A percentile compares a stretch with the other conserved stretches of the same genome.
Evolutionary conservation across 2,329 filamentous ascomycete genomes (phyloP).

Genomic region (Emmonsiellopsis sp.): DNA sequence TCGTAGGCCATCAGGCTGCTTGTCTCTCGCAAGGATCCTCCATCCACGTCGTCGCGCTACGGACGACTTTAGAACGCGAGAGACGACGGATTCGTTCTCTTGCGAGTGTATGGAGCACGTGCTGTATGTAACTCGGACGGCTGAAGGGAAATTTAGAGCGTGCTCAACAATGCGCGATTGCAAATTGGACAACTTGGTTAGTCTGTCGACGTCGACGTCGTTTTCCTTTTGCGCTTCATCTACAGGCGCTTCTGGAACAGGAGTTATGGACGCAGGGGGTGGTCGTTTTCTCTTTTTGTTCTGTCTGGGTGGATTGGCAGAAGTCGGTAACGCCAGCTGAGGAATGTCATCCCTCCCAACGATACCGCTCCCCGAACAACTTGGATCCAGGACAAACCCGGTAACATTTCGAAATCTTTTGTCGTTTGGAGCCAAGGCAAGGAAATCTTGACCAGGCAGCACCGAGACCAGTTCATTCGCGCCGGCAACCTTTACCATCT

Average conservation of each 20-base stretch:
- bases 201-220: constrained; percentile 50
- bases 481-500: constrained; percentile 74
- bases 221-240: constrained; percentile 17
- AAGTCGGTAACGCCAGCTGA: constrained; percentile 56
- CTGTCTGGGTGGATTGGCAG: constrained; percentile 19
- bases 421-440: constrained; percentile 59
- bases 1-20: constrained; percentile 67
- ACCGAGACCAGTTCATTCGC: constrained; percentile 58
- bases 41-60: constrained; percentile 61
- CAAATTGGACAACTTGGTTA: constrained; percentile 67
- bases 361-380: constrained; percentile 92
- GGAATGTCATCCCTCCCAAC: constrained; percentile 76
- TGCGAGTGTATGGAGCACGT: constrained; percentile 82
- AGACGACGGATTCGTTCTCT: constrained; percentile 83
- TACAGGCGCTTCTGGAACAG: constrained; percentile 6
- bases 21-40: constrained; percentile 60
- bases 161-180: constrained; percentile 76
- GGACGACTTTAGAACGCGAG: constrained; percentile 58
- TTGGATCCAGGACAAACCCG: constrained; percentile 79
- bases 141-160: constrained; percentile 70
- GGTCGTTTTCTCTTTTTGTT: constrained; percentile 37
- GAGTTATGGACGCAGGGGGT: no score
- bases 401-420: constrained; percentile 60
- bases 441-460: constrained; percentile 68
- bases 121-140: constrained; percentile 73